Base-by-base conservation (phyloP, 805 yeast genomes). In the Osmozyma mogii region DNA sequence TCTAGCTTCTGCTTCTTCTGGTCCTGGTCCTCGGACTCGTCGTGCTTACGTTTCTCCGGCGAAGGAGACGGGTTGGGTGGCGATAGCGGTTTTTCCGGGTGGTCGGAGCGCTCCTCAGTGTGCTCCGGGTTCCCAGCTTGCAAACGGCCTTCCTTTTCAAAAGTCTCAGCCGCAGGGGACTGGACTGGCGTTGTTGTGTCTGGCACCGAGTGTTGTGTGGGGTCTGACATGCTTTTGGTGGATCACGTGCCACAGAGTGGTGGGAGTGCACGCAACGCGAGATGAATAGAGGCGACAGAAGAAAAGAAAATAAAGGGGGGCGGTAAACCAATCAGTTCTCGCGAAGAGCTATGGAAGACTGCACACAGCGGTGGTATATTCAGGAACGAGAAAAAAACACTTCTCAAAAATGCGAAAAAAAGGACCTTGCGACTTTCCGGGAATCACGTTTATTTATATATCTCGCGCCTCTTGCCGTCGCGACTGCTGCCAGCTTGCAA, bases 31-130 rank as follows among this genome's bases (percentile, higher is more conserved):
- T 43, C 46, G 8, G 37, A 46, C 4, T 47, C 56, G 6, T 52
- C 56, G 18, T 55, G 55, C 32, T 48, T 47, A 33, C 51, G 55
- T 39, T 58, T 54, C 25, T 50, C 61, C 0, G 65, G 65, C 15
- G 60, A 52, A 6, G 72, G 72, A 4, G 66, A 58, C 2, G 69
- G 68, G 24, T 59, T 54, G 6, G 69, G 70, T 10, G 66, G 72
- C 24, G 65, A 63, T 26, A 56, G 56, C 9, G 65, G 69, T 35
- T 56, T 58, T 29, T 55, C 63, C 0, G 57, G 53, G 21, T 5
- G 29, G 28, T 18, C 7, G 7, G n/a, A n/a, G n/a, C n/a, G n/a
- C n/a, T n/a, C n/a, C n/a, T n/a, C n/a, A n/a, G n/a, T n/a, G n/a
- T n/a, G n/a, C n/a, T n/a, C n/a, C n/a, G n/a, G n/a, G n/a, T n/a